These are phyloP conservation scores for Pythium rhizo-oryzae DNA, from an alignment of 352 stramenopile genomes.

Conservation along the genomic window DNA sequence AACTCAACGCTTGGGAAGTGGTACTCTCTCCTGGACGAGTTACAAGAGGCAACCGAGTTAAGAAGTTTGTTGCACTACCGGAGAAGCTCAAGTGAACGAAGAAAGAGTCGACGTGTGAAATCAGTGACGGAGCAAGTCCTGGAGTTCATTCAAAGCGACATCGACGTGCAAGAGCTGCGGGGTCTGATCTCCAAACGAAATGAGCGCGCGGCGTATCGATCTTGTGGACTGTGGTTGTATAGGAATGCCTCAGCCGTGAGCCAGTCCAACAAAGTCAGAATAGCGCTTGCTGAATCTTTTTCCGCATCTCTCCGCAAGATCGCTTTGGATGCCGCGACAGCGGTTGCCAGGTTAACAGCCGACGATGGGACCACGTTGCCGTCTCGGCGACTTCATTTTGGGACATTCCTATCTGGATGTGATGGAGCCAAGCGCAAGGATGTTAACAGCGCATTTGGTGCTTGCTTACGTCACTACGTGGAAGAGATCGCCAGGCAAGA, in stretches of 20 bases:
- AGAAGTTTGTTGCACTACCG: slow-evolving; percentile 74
- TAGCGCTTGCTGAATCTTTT: slow-evolving; percentile 54
- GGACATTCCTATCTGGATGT: slow-evolving; percentile 54
- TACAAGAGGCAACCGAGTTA: slow-evolving; percentile 77
- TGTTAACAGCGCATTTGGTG: slow-evolving; percentile 54
- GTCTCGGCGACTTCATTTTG: slow-evolving; percentile 51
- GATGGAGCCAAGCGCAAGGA: slow-evolving; percentile 43
- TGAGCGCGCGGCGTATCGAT: slow-evolving; percentile 42
- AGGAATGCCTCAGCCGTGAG: slow-evolving; percentile 34
- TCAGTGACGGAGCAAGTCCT: slow-evolving; percentile 83
- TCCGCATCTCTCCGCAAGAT: slow-evolving; percentile 45
- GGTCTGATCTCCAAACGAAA: slow-evolving; percentile 53
- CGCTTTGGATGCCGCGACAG: slow-evolving; percentile 32
- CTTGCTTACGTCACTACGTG: slow-evolving; percentile 42
- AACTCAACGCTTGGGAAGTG: slow-evolving; percentile 73
- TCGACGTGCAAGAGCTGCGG: slow-evolving; percentile 59
- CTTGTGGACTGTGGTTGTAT: slow-evolving; percentile 56
- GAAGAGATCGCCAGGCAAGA: slow-evolving; percentile 14
- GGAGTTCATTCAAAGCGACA: slow-evolving; percentile 85
- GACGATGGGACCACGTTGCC: slow-evolving; percentile 23
- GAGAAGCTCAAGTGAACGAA: slow-evolving; percentile 67
- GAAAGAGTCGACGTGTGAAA: slow-evolving; percentile 53
- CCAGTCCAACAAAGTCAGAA: slow-evolving; percentile 32
- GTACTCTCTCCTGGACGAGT: slow-evolving; percentile 79
- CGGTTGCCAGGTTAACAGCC: slow-evolving; percentile 5